Evolutionary conservation across 176 grass and related monocot genomes (phyloP).

Genomic region (Areca catechu): DNA sequence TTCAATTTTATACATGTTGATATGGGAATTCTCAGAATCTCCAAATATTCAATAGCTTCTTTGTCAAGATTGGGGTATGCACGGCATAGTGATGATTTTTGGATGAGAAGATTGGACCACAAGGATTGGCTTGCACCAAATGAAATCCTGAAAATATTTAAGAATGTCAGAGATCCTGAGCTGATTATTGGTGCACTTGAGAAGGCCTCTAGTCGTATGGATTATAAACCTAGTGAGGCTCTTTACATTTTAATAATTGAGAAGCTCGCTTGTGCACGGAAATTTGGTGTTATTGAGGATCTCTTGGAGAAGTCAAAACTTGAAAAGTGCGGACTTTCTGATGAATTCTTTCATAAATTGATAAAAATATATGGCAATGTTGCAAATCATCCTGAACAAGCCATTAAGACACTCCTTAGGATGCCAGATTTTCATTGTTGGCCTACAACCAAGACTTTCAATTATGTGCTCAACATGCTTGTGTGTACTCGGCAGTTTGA

Average conservation of each 20-base stretch:
- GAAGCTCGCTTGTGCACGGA: conserved; percentile 42
- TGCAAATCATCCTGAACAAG: conserved; percentile 55
- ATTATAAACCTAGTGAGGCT: conserved; percentile 63
- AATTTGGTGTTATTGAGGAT: conserved; percentile 60
- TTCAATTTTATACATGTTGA: neutral
- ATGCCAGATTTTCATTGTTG: conserved; percentile 60
- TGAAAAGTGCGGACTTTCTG: conserved; percentile 54
- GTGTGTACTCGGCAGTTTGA: conserved; percentile 70
- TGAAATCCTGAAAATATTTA: conserved; percentile 72
- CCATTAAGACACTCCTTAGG: conserved; percentile 41
- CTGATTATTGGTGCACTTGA: conserved; percentile 37
- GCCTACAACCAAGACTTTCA: conserved; percentile 74
- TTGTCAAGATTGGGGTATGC: conserved; percentile 1
- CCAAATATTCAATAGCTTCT: neutral
- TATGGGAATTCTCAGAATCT: conserved; percentile 1
- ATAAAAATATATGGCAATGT: conserved; percentile 94
- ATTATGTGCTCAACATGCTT: conserved; percentile 81
- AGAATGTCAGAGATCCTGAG: conserved; percentile 36
- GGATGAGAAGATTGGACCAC: conserved; percentile 58
- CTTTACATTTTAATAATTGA: conserved; percentile 74
- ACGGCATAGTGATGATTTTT: conserved; percentile 32
- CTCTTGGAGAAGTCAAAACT: conserved; percentile 40
- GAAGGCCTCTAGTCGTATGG: conserved; percentile 37
- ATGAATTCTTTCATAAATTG: conserved; percentile 65
- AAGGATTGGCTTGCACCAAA: conserved; percentile 92